A percentile compares a stretch with the other conserved stretches of the same genome.
Evolutionary conservation across 2,329 filamentous ascomycete species (phyloP).

Genomic region (Xylariaceae sp.): DNA sequence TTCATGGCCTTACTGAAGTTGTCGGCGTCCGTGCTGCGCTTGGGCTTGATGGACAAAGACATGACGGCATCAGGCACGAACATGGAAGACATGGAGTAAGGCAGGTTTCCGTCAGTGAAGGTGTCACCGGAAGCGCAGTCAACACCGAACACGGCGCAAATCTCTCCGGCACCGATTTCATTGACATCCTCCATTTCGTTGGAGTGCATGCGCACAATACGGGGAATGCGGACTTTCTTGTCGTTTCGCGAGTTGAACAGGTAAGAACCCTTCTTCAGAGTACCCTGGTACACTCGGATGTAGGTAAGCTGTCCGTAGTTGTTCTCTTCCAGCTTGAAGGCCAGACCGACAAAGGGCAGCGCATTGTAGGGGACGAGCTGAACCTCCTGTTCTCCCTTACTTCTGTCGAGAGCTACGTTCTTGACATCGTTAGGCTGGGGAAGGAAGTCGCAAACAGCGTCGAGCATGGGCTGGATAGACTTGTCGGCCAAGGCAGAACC

Average conservation of each 20-base stretch:
- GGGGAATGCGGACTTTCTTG: constrained; percentile 94
- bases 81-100: constrained; percentile 97
- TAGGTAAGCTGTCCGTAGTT: constrained; percentile 98
- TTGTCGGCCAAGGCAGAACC: constrained; percentile 93
- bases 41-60: constrained; percentile 94
- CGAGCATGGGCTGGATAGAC: constrained; percentile 91
- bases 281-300: constrained; percentile 95
- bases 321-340: constrained; percentile 98
- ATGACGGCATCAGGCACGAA: constrained; percentile 97
- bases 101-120: constrained; percentile 88
- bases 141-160: constrained; percentile 96
- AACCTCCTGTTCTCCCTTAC: constrained; percentile 70
- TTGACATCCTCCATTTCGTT: constrained; percentile 98
- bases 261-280: constrained; percentile 78
- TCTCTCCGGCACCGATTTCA: constrained; percentile 92
- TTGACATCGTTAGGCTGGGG: constrained; percentile 86
- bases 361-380: constrained; percentile 91
- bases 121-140: constrained; percentile 97
- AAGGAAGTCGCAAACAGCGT: constrained; percentile 92
- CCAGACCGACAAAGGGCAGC: constrained; percentile 87
- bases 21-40: constrained; percentile 82
- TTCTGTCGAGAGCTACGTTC: constrained; percentile 82
- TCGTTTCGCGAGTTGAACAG: constrained; percentile 91
- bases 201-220: constrained; percentile 98
- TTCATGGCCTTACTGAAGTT: constrained; percentile 99